Evolutionary conservation across 1,284 basidiomycete species (phyloP).

Genomic region (Malassezia sympodialis): DNA sequence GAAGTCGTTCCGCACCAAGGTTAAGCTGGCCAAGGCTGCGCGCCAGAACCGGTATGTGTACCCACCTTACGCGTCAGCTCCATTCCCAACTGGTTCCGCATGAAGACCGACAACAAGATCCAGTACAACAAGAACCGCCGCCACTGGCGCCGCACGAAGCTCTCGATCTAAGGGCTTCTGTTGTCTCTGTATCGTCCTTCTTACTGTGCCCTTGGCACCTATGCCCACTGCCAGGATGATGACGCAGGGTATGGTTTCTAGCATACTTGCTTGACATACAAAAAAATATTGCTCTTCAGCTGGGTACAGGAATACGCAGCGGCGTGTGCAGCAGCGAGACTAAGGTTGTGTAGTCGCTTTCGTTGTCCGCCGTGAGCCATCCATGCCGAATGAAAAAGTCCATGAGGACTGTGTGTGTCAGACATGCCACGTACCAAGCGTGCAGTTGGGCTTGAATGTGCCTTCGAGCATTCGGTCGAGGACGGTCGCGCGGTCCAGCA

Average conservation of each 20-base stretch:
- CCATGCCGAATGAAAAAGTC: constrained; percentile 74
- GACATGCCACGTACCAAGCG: constrained; percentile 48
- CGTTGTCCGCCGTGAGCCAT: constrained; percentile 55
- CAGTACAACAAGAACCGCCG: constrained; percentile 56
- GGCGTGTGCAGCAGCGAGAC: constrained; percentile 11
- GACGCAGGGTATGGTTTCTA: constrained; percentile 7
- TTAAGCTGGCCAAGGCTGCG: constrained; percentile 86
- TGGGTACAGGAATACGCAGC: constrained; percentile 9
- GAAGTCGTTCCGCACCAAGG: constrained; percentile 93
- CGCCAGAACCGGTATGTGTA: constrained; percentile 76
- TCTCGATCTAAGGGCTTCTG: constrained; percentile 32
- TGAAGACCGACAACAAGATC: constrained; percentile 90
- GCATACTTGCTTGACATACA: background rate
- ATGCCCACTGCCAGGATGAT: constrained; percentile 7
- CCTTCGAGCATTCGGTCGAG: constrained; percentile 49
- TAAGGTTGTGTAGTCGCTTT: constrained; percentile 2
- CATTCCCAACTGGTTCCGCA: constrained; percentile 95
- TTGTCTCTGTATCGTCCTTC: constrained; percentile 2
- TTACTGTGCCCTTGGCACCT: constrained; percentile 4
- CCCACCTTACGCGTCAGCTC: constrained; percentile 55
- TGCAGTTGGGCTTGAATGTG: constrained; percentile 77
- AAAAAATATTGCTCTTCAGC: background rate
- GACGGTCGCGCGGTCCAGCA: constrained; percentile 39
- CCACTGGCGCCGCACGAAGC: constrained; percentile 47
- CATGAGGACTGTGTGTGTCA: constrained; percentile 55